Evolutionary conservation across 495 filamentous ascomycete genomes (phyloP).

Genomic region (Annulohypoxylon maeteangense): DNA sequence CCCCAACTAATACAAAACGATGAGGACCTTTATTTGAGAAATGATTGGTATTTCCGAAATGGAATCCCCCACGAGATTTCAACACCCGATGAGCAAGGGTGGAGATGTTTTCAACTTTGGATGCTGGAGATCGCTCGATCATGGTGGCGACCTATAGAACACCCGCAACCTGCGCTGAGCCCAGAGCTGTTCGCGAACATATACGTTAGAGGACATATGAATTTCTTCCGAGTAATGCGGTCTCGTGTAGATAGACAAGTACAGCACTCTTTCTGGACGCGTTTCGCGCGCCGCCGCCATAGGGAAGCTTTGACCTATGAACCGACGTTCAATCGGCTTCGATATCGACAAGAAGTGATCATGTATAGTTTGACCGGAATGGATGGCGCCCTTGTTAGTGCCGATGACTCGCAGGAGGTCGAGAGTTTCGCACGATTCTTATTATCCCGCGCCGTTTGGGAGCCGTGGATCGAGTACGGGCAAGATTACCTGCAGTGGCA

Average conservation of each 20-base stretch:
- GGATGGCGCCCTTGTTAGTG: neutral
- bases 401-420: neutral
- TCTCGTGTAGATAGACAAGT: slow-evolving; percentile 7
- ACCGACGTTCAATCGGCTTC: neutral
- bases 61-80: slow-evolving; percentile 26
- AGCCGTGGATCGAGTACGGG: neutral
- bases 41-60: neutral
- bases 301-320: neutral
- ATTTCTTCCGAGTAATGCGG: slow-evolving; percentile 24
- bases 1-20: no score
- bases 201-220: neutral
- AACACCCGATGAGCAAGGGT: neutral
- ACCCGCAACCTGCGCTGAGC: neutral
- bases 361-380: neutral
- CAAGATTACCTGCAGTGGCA: neutral
- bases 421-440: neutral
- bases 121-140: slow-evolving; percentile 16
- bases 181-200: neutral
- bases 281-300: neutral
- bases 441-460: neutral
- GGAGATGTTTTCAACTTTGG: slow-evolving; percentile 10
- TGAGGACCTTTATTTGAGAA: neutral
- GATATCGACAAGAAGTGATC: neutral
- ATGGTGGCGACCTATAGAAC: neutral
- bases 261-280: neutral